Evolutionary conservation across 768 basidiomycete species (phyloP).

Genomic region (Suillus hirtellus): DNA sequence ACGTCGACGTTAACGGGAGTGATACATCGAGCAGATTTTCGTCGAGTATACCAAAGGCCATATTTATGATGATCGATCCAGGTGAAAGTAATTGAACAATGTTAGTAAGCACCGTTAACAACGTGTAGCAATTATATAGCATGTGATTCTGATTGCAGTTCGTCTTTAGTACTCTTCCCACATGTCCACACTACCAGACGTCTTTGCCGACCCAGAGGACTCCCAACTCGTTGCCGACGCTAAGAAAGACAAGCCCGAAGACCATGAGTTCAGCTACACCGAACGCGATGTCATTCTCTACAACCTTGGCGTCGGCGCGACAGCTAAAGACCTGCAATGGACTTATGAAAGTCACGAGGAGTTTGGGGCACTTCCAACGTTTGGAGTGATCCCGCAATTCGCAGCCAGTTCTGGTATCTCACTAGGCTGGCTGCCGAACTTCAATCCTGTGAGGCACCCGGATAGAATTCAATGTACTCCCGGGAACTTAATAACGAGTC

Average conservation of each 20-base stretch:
- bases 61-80: neutral
- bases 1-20: neutral
- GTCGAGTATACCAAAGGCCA: neutral
- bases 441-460: constrained; percentile 71
- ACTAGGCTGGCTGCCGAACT: constrained; percentile 91
- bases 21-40: neutral
- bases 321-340: constrained; percentile 89
- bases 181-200: constrained; percentile 44
- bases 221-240: constrained; percentile 78
- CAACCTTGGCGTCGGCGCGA: constrained; percentile 94
- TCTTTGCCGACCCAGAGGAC: constrained; percentile 79
- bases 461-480: constrained; percentile 8
- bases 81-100: too few species aligned
- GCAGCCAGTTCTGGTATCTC: constrained; percentile 62
- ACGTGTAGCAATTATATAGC: neutral
- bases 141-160: constrained; percentile 10
- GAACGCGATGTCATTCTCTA: constrained; percentile 94
- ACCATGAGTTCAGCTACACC: constrained; percentile 69
- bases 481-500: neutral
- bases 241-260: constrained; percentile 59
- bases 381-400: constrained; percentile 95
- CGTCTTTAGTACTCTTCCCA: constrained; percentile 1
- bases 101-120: too few species aligned
- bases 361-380: constrained; percentile 88
- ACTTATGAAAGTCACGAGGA: constrained; percentile 86